Base-by-base conservation (phyloP, 2,329 filamentous ascomycete species). In the Epichloe sibirici region DNA sequence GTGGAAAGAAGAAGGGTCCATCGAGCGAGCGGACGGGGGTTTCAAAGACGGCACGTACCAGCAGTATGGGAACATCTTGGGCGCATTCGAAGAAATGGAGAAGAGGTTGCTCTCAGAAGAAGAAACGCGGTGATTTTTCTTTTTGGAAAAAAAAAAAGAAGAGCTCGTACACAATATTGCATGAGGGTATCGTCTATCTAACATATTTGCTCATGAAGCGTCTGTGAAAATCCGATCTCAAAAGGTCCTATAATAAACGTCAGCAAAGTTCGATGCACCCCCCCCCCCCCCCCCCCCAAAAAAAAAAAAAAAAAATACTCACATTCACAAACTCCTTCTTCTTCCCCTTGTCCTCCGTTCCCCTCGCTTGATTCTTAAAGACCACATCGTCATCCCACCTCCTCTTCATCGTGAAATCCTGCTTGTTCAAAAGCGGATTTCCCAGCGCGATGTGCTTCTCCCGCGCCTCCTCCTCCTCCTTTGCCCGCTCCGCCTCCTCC, bases 321-420 rank as follows among this genome's bases (percentile, higher is more conserved):
- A 88, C 90, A 66, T 98, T 98, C 69, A 98, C 90, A 71, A 98
- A 98, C 69, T 95, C 90, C 74, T 91, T 94, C 73, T 91, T 94
- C 70, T 79, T 81, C 74, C 85, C 83, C 74, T 85, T 90, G 57
- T 96, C 89, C 65, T 97, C 91, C 0, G 90, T 95, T 8, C 91
- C 93, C 54, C 93, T 80, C 37, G 91, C 93, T 72, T 98, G 93
- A 69, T 98, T 98, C 75, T 95, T 97, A 73, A 98, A 98, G 3
- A 98, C 90, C 12, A 98, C 93, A 66, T 98, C 93, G 62, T 98
- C 93, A 61, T 98, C 93, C 93, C 93, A 98, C 61, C 90, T 75
- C 59, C 88, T 76, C 77, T 95, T 96, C 63, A 96, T 84, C 54
- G 85, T 90, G 66, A 94, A 97, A 61, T 95, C 90, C 21, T 79